Base-by-base conservation (phyloP, 768 basidiomycete species). In the Udeniomyces megalosporus region DNA sequence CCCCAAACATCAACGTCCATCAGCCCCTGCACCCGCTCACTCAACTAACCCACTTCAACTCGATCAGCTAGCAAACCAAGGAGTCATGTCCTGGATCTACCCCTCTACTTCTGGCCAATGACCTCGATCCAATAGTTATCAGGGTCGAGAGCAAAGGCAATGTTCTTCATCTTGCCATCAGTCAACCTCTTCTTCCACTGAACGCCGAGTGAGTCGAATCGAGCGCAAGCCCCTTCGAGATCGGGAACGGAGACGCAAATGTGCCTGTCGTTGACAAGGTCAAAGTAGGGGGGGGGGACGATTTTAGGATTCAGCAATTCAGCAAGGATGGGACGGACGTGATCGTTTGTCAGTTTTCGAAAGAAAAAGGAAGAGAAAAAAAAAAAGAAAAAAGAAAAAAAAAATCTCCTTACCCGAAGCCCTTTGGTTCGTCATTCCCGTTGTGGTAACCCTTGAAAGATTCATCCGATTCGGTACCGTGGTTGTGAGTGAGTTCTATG, bases 401-500 rank as follows among this genome's bases (percentile, higher is more conserved):
- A 52, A 66, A n/a, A n/a, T n/a, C n/a, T n/a, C n/a, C 62, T 14
- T 76, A 81, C 58, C 77, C 78, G 38, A 42, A 42, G 38, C 38
- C 38, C 29, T 84, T 82, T 4, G 86, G 86, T 4, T 92, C 90
- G 3, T 80, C 71, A 75, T 99, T 99, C 1, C 93, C 93, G 69
- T 73, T 84, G 11, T 82, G 78, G 72, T 95, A 96, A 38, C 88
- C 91, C 68, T 82, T 72, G 77, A 91, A 91, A 66, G 74, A 74
- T 56, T 82, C 68, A 71, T 92, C 85, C 60, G 74, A 76, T 75
- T 97, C 93, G 61, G 88, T 88, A 60, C 91, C 88, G 72, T 90
- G 87, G 77, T 91, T 89, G 76, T 86, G 83, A 1, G 85, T 89
- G 53, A 90, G 78, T 72, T 92, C 88, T 63, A 90, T 80, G 67